Percentiles rank a stretch among this genome's conserved stretches.
Evolutionary conservation across 1,284 basidiomycete genomes (phyloP).

Genomic region (Ceratobasidium sp.): DNA sequence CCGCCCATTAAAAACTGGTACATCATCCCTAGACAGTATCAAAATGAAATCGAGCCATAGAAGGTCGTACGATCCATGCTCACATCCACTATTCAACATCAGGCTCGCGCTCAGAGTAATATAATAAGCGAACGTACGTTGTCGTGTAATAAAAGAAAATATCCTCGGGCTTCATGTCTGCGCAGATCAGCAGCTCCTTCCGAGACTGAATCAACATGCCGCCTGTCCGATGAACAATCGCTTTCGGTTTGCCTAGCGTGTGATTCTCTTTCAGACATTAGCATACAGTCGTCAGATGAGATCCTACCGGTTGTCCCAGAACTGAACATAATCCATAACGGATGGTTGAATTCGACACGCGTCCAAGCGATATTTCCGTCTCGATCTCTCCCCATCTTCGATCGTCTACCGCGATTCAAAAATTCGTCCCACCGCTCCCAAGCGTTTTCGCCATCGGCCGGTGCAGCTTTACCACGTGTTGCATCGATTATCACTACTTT

Average conservation of each 20-base stretch:
- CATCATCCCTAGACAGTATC: constrained; percentile 81
- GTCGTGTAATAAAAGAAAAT: constrained; percentile 90
- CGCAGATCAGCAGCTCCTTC: constrained; percentile 83
- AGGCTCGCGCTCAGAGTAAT: constrained; percentile 1
- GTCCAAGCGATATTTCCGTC: constrained; percentile 48
- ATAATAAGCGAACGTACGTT: constrained; percentile 62
- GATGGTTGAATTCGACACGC: constrained; percentile 76
- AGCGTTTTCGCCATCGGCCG: constrained; percentile 43
- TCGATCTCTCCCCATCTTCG: constrained; percentile 63
- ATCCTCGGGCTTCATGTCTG: constrained; percentile 71
- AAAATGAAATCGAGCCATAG: not conserved
- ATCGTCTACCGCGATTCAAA: constrained; percentile 55
- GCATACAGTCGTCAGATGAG: not conserved
- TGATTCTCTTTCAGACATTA: not conserved
- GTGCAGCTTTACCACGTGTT: constrained; percentile 50
- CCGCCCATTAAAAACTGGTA: constrained; percentile 81
- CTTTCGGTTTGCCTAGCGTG: constrained; percentile 58
- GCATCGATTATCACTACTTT: constrained; percentile 67
- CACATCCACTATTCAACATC: constrained; percentile 5
- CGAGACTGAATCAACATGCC: constrained; percentile 86
- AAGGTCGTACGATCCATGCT: not conserved
- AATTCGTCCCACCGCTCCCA: constrained; percentile 70
- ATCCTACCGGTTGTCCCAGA: constrained; percentile 79
- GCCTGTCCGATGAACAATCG: constrained; percentile 84
- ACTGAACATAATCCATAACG: constrained; percentile 89